Evolutionary conservation across 139 green algal genomes (phyloP), one percentile per base, ranked within the genome.

Genomic region (Nannochloris sp.): DNA sequence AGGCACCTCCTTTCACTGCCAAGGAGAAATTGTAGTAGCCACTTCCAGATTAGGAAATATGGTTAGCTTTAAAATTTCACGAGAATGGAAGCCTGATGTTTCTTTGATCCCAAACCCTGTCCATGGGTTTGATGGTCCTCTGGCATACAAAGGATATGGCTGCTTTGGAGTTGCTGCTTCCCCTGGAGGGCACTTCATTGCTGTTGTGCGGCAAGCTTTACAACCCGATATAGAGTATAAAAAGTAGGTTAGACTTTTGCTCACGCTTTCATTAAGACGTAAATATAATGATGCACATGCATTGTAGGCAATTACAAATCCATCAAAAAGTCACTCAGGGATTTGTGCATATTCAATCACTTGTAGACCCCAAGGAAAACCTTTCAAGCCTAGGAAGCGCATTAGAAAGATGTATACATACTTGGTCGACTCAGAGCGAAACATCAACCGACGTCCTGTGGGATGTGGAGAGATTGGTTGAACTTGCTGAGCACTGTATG

Each of bases 131-230:
- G n/a, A 72, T 58, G 57, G 58, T 55, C 18, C 21, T 19, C 12
- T n/a, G 23, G 50, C 23, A 11, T 37, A 37, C 23, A 15, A 15
- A 23, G 70, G 70, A 16, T 56, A 68, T 40, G 61, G 70, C 19
- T 61, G 51, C 12, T 27, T 54, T 16, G 70, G 70, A 18, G 34
- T 72, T 61, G 63, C 70, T 4, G 16, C 44, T 21, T 72, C 70
- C 5, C 70, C 63, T n/a, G 24, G 48, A 3, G 70, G 70, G 29
- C n/a, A 67, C 16, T 76, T 76, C 46, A 24, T 60, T 8, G 63
- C 70, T 2, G 58, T 71, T 44, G 40, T 44, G 23, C 55, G 54
- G 31, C 23, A 51, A 19, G 40, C 56, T 5, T 18, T 72, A 16
- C 14, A 48, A 2, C 44, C 70, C 3, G 44, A 16, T 2, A 44